Conservation (phyloP, 208 protist genomes). For the Vickermania ingenoplastis region DNA sequence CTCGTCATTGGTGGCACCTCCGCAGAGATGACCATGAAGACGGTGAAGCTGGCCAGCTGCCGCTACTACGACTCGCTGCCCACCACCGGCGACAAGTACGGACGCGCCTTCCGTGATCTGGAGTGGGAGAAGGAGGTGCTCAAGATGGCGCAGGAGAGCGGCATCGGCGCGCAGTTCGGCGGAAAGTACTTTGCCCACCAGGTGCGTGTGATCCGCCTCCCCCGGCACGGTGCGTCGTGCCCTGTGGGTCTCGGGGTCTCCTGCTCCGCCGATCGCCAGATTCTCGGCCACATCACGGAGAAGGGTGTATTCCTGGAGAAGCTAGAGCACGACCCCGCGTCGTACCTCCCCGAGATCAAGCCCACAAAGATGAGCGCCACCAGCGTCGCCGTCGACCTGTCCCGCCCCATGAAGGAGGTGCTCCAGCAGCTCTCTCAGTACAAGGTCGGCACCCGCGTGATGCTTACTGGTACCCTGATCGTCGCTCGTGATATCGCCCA, state of each 20-base stretch:
- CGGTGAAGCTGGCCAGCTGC: conserved; percentile 93
- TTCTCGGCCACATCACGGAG: conserved; percentile 89
- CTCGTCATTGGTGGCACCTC: conserved; percentile 96
- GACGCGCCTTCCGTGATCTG: conserved; percentile 93
- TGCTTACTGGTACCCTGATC: conserved; percentile 91
- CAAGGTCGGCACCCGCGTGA: conserved; percentile 85
- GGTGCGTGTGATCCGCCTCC: conserved; percentile 89
- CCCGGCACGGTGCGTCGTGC: conserved; percentile 86
- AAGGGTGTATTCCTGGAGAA: conserved; percentile 93
- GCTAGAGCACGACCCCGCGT: conserved; percentile 88
- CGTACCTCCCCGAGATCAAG: conserved; percentile 87
- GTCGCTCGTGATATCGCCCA: conserved; percentile 98
- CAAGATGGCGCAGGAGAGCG: conserved; percentile 72
- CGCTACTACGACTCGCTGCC: conserved; percentile 94
- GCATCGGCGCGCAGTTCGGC: conserved; percentile 95
- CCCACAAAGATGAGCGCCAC: conserved; percentile 19
- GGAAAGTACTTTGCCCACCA: conserved; percentile 97
- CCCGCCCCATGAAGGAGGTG: conserved; percentile 84
- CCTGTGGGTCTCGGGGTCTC: conserved; percentile 94
- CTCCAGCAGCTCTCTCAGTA: conserved; percentile 70
- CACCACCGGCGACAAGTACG: conserved; percentile 86
- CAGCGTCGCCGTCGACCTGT: conserved; percentile 83
- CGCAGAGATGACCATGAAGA: conserved; percentile 97
- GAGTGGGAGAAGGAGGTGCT: conserved; percentile 91
- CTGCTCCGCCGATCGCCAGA: conserved; percentile 95